A percentile compares a stretch with the other conserved stretches of the same genome.
Conservation (phyloP, 2,329 filamentous ascomycete species). For the Fusarium sp. region DNA sequence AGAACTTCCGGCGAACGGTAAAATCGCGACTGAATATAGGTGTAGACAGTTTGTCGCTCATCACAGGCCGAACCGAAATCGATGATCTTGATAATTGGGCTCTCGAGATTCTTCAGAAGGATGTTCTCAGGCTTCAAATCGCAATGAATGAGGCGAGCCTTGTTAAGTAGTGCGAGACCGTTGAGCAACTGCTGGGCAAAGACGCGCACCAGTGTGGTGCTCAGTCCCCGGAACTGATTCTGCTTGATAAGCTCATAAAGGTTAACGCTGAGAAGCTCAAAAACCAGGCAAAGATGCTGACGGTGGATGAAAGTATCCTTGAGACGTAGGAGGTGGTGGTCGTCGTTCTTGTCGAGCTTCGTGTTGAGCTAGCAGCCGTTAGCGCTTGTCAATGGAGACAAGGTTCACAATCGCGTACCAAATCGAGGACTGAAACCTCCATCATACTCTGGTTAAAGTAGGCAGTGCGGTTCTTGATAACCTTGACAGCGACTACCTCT, state of each 20-base stretch:
- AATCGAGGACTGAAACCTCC: constrained; percentile 96
- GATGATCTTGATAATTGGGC: constrained; percentile 99
- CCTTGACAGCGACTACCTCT: constrained; percentile 98
- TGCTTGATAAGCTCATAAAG: constrained; percentile 99
- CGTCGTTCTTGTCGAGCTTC: constrained; percentile 98
- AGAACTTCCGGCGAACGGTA: constrained; percentile 97
- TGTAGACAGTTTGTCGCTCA: constrained; percentile 98
- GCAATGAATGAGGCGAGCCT: constrained; percentile 96
- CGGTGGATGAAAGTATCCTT: constrained; percentile 99
- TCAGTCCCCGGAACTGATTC: constrained; percentile 97
- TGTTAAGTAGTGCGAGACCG: constrained; percentile 91
- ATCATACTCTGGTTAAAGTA: constrained; percentile 99
- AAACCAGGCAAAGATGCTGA: constrained; percentile 96
- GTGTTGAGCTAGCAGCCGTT: constrained; percentile 80
- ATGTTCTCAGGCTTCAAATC: constrained; percentile 99
- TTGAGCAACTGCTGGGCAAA: constrained; percentile 98
- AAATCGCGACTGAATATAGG: constrained; percentile 98
- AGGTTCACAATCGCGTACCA: constrained; percentile 69
- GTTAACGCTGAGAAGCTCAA: constrained; percentile 96
- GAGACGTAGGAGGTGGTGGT: constrained; percentile 92
- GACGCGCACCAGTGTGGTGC: constrained; percentile 95
- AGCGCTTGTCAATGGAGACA: constrained; percentile 31
- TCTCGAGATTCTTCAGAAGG: constrained; percentile 95
- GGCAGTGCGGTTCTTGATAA: constrained; percentile 98
- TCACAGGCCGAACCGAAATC: constrained; percentile 99